Base-by-base conservation (phyloP, 345 rosid genomes). In the Eucalyptus leucophloia region DNA sequence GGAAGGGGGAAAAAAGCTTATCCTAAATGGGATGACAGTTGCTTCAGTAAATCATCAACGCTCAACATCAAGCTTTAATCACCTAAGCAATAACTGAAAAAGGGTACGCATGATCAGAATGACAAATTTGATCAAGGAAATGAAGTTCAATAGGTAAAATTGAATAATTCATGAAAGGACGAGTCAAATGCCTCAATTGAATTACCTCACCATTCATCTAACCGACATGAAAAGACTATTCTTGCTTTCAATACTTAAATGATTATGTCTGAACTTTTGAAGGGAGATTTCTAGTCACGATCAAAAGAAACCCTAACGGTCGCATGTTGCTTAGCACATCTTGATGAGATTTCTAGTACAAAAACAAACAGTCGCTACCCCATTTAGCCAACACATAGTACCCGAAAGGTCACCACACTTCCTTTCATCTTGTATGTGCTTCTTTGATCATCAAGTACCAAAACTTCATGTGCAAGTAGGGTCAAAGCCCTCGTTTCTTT, bases 401-500 rank as follows among this genome's bases (percentile, higher is more conserved):
- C 85, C 40, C 40, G 10, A 32, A 65, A 8, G 77, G 77, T n/a
- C 37, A 65, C 77, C 77, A 15, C 77, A 7, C 77, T 16, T 65
- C 9, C 77, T n/a, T 65, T 65, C 40, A 65, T 65, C 47, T 21
- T 23, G 47, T 40, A 23, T 21, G 47, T 77, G 85, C 30, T 1
- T 40, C 47, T 40, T 77, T 40, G 85, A 40, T 40, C 47, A 40
- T 21, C 85, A 21, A 77, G 85, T 18, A 86, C 91, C 69, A 49
- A 82, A 24, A 72, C 53, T 82, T 86, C 89, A 87, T 89, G 90
- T 90, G 92, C 92, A 89, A 90, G 87, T 88, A 28, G 65, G 32
- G 51, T 54, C 49, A 88, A 88, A 40, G 24, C 47, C 47, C 16
- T 77, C 16, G 47, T 40, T 77, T 77, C 85, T 77, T 77, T 40